phyloP scores from a whole-genome alignment of 768 basidiomycete species.

The Psilocybe cyanescens region DNA sequence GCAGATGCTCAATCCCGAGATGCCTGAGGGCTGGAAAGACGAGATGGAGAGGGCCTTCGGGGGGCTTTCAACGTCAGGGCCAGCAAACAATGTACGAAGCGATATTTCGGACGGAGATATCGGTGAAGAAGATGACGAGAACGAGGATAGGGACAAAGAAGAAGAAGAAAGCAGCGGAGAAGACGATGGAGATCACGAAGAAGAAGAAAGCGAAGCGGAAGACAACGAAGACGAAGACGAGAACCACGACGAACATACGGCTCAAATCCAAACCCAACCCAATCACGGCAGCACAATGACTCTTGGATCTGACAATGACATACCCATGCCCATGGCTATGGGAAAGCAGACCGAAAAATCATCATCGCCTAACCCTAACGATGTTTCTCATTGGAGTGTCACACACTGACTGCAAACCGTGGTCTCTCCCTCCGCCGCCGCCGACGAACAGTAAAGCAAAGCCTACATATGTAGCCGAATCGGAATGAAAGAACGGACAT shows the following conservation, averaged over 20 bases:
- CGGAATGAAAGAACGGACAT: not conserved
- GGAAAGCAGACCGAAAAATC: not conserved
- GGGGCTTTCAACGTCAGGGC: slow-evolving; percentile 1
- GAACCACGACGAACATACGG: not conserved
- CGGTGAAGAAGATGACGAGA: slow-evolving; percentile 16
- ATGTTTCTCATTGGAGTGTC: not conserved
- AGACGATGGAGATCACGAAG: slow-evolving; percentile 10
- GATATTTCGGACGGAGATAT: slow-evolving; percentile 15
- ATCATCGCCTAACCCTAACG: not conserved
- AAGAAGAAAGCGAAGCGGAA: slow-evolving; percentile 9
- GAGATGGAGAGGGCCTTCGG: slow-evolving; percentile 26
- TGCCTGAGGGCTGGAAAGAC: slow-evolving; percentile 53
- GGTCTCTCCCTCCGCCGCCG: not conserved
- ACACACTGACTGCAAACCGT: not conserved
- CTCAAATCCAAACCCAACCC: too few species aligned
- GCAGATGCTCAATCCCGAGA: slow-evolving; percentile 38
- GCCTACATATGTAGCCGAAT: not conserved
- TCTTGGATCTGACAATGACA: too few species aligned
- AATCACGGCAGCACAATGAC: too few species aligned
- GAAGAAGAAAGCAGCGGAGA: slow-evolving; percentile 5
- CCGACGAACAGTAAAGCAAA: not conserved
- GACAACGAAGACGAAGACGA: slow-evolving; percentile 7
- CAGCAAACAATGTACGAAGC: slow-evolving; percentile 11
- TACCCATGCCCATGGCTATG: not conserved
- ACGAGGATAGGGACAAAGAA: slow-evolving; percentile 9